Conservation (phyloP, 306 rosid genomes). For the Cucumis sativus region Cucumber_9930_V3 NC_026657.2:9504501-9505000, state of each 20-base stretch:
- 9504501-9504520: constrained; percentile 12
- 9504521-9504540: constrained; percentile 11
- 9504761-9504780: neutral
- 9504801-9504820: neutral
- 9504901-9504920: neutral
- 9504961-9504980: neutral
- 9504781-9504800: constrained; percentile 1
- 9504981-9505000: constrained; percentile 3
- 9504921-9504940: neutral
- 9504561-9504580: constrained; percentile 12
- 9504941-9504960: neutral
- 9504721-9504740: neutral
- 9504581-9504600: neutral
- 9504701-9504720: neutral
- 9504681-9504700: neutral
- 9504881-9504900: neutral
- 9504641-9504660: neutral
- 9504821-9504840: neutral
- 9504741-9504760: neutral
- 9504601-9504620: neutral
- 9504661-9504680: too few relatives aligned
- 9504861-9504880: neutral
- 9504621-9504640: neutral
- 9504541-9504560: constrained; percentile 21
- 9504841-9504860: neutral